Conservation (phyloP, 805 yeast genomes). For the Brettanomyces custersianus region DNA sequence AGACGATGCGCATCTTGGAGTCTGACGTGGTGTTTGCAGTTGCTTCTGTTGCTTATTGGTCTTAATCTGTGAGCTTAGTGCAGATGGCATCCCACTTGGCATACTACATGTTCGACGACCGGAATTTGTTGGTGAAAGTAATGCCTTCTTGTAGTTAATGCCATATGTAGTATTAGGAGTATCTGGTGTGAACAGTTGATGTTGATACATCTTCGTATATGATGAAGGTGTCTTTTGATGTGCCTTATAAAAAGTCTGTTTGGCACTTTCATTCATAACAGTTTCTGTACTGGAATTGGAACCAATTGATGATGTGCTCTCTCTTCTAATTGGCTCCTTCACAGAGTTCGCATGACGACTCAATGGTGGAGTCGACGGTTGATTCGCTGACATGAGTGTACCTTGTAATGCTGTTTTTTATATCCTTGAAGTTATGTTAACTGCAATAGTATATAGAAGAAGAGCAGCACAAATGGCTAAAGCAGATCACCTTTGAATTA, state of each 20-base stretch:
- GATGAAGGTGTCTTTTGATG: slow-evolving; percentile 14
- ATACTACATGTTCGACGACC: too few relatives aligned
- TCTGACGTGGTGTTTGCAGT: slow-evolving; percentile 19
- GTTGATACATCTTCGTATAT: slow-evolving; percentile 7
- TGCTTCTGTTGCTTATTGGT: slow-evolving; percentile 5
- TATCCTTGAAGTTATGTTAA: too few relatives aligned
- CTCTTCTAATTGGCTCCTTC: neutral
- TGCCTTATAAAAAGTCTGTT: neutral
- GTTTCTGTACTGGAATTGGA: too few relatives aligned
- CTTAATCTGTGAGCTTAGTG: too few relatives aligned
- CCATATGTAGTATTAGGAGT: slow-evolving; percentile 12
- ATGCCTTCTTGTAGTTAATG: slow-evolving; percentile 3
- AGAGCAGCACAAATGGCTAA: too few relatives aligned
- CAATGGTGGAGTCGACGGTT: slow-evolving; percentile 1
- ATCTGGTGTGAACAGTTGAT: slow-evolving; percentile 15
- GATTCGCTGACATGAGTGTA: neutral
- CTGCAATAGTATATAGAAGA: too few relatives aligned
- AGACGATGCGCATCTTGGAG: slow-evolving; percentile 9
- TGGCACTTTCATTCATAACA: too few relatives aligned
- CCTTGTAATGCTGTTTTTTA: too few relatives aligned
- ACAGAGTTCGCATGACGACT: neutral
- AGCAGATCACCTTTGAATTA: too few relatives aligned
- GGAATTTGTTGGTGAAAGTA: slow-evolving; percentile 6
- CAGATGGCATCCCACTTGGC: too few relatives aligned
- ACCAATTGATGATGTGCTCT: neutral